Evolutionary conservation across 805 yeast species (phyloP).

Genomic region (Danielia oregonensis): DNA sequence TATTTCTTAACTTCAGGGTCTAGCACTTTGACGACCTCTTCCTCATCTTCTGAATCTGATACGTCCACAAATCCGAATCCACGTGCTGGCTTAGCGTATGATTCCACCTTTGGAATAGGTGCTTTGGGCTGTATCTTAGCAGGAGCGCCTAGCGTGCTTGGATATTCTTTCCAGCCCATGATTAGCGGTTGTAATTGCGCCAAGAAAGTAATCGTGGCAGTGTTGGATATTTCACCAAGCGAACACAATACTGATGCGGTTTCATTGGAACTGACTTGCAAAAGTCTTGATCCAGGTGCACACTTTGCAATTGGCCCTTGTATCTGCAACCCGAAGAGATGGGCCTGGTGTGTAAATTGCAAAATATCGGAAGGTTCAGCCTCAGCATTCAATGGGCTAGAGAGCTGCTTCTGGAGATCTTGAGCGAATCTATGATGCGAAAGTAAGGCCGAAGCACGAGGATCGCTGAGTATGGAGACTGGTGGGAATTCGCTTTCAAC

Average conservation of each 20-base stretch:
- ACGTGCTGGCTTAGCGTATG: slow-evolving; percentile 8
- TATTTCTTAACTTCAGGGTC: slow-evolving; percentile 3
- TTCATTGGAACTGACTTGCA: slow-evolving; percentile 2
- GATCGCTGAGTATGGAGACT: slow-evolving; percentile 4
- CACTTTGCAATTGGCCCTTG: slow-evolving; percentile 7
- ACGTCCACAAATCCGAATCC: slow-evolving; percentile 14
- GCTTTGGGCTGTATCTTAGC: slow-evolving; percentile 4
- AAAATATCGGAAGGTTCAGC: neutral
- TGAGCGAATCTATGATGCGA: slow-evolving; percentile 6
- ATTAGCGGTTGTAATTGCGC: slow-evolving; percentile 13
- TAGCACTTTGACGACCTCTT: neutral
- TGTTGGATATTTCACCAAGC: slow-evolving; percentile 1
- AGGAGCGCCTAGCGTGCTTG: slow-evolving; percentile 4
- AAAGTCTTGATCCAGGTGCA: slow-evolving; percentile 5
- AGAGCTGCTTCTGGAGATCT: slow-evolving; percentile 1
- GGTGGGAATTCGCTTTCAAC: slow-evolving; percentile 10
- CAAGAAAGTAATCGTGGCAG: slow-evolving; percentile 3
- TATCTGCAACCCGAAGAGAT: slow-evolving; percentile 2
- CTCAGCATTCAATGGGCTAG: neutral
- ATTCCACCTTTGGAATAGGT: neutral
- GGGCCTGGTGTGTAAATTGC: neutral
- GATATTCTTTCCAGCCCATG: slow-evolving; percentile 1
- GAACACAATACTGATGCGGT: slow-evolving; percentile 6
- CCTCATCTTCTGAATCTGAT: slow-evolving; percentile 4
- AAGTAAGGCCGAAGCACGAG: slow-evolving; percentile 4